A percentile compares a stretch with the other conserved stretches of the same genome.
Evolutionary conservation across 768 basidiomycete species (phyloP).

Genomic region (Boletus tomentosulus): DNA sequence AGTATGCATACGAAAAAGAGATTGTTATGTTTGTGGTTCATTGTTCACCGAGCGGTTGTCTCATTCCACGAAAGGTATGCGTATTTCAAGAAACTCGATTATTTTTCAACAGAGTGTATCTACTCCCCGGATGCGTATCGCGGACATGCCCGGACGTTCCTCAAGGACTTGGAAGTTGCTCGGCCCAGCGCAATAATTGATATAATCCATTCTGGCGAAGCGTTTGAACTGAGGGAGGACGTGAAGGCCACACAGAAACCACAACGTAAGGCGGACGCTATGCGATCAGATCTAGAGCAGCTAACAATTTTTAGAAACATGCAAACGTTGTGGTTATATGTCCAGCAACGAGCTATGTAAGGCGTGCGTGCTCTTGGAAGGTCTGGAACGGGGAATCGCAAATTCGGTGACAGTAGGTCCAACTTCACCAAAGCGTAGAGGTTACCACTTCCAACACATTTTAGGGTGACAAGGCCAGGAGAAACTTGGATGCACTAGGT

Average conservation of each 20-base stretch:
- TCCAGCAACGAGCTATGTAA: slow-evolving; percentile 97
- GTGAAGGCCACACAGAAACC: slow-evolving; percentile 79
- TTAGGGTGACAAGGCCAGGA: slow-evolving; percentile 68
- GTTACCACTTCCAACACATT: slow-evolving; percentile 6
- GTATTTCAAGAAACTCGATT: slow-evolving; percentile 98
- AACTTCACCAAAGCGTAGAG: background rate
- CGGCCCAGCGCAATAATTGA: slow-evolving; percentile 95
- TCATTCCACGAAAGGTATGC: slow-evolving; percentile 70
- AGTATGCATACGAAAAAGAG: slow-evolving; percentile 99
- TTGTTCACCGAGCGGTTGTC: slow-evolving; percentile 3
- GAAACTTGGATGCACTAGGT: slow-evolving; percentile 55
- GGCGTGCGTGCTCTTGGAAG: slow-evolving; percentile 87
- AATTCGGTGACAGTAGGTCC: slow-evolving; percentile 54
- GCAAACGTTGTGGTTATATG: slow-evolving; percentile 91
- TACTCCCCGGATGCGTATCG: slow-evolving; percentile 99
- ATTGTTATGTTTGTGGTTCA: slow-evolving; percentile 80
- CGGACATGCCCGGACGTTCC: slow-evolving; percentile 88
- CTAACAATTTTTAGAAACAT: slow-evolving; percentile 59
- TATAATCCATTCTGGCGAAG: slow-evolving; percentile 94
- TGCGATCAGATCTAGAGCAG: background rate
- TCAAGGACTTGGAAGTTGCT: slow-evolving; percentile 93
- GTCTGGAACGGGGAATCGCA: slow-evolving; percentile 81
- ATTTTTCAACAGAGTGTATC: slow-evolving; percentile 99
- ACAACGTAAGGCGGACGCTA: slow-evolving; percentile 59
- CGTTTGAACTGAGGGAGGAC: slow-evolving; percentile 81